Evolutionary conservation across 495 filamentous ascomycete species (phyloP).

Genomic region (Xylaria venustula): DNA sequence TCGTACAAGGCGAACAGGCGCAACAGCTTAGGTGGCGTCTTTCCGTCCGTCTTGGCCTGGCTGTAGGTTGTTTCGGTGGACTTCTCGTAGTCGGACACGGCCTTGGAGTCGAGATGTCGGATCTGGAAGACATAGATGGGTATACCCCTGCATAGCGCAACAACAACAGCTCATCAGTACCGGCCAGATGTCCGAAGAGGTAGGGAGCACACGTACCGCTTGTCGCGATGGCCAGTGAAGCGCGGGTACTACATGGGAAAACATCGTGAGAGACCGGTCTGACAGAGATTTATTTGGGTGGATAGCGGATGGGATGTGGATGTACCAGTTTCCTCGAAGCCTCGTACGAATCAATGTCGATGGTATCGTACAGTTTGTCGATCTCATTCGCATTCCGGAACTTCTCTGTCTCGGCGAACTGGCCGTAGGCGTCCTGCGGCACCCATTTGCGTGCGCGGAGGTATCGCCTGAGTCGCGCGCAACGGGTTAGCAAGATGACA

Average conservation of each 20-base stretch:
- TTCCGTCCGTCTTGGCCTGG: slow-evolving; percentile 55
- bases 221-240: slow-evolving; percentile 87
- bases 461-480: slow-evolving; percentile 58
- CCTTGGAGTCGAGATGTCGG: slow-evolving; percentile 74
- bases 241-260: slow-evolving; percentile 69
- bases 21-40: slow-evolving; percentile 65
- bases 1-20: slow-evolving; percentile 87
- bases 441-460: slow-evolving; percentile 76
- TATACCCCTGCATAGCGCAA: slow-evolving; percentile 59
- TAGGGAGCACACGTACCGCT: slow-evolving; percentile 32
- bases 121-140: slow-evolving; percentile 89
- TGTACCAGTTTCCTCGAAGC: slow-evolving; percentile 70
- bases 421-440: slow-evolving; percentile 68
- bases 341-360: slow-evolving; percentile 80
- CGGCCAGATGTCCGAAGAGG: background rate
- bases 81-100: slow-evolving; percentile 71
- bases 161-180: slow-evolving; percentile 7
- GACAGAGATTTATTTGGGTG: background rate
- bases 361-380: slow-evolving; percentile 70
- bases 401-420: slow-evolving; percentile 86
- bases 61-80: slow-evolving; percentile 52
- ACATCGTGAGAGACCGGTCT: slow-evolving; percentile 6
- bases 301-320: slow-evolving; percentile 2
- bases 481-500: slow-evolving; percentile 11
- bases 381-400: slow-evolving; percentile 81